phyloP scores from a whole-genome alignment of 257 asterid species.

The Anisodus tanguticus region DNA sequence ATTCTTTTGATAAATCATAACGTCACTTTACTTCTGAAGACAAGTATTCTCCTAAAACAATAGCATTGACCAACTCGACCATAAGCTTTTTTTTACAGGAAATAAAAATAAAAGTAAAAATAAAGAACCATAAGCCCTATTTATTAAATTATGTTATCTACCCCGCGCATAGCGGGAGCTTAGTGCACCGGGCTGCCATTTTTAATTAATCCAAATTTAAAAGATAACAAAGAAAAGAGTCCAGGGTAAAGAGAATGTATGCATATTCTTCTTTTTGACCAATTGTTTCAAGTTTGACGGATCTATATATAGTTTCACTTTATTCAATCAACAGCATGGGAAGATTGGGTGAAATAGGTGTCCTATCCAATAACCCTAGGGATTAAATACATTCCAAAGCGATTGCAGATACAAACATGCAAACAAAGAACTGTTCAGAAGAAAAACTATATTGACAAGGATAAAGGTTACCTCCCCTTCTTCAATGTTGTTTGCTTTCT shows the following conservation, averaged over 20 bases:
- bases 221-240: slow-evolving; percentile 6
- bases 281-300: background rate
- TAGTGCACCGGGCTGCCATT: no score
- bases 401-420: slow-evolving; percentile 15
- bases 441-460: slow-evolving; percentile 21
- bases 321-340: background rate
- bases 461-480: slow-evolving; percentile 68
- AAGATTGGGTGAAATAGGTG: background rate
- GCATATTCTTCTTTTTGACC: background rate
- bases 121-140: background rate
- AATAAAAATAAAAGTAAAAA: background rate
- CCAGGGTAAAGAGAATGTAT: background rate
- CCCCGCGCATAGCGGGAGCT: no score
- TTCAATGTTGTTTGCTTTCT: slow-evolving; percentile 67
- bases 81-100: background rate
- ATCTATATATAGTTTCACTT: slow-evolving; percentile 1
- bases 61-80: slow-evolving; percentile 9
- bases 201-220: background rate
- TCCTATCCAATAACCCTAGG: background rate
- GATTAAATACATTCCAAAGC: slow-evolving; percentile 1
- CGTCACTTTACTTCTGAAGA: background rate
- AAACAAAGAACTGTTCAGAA: slow-evolving; percentile 10
- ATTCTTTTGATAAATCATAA: background rate
- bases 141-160: background rate
- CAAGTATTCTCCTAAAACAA: slow-evolving; percentile 21